Base-by-base conservation (phyloP, 2,329 filamentous ascomycete genomes). In the Emergomyces pasteurianus region DNA sequence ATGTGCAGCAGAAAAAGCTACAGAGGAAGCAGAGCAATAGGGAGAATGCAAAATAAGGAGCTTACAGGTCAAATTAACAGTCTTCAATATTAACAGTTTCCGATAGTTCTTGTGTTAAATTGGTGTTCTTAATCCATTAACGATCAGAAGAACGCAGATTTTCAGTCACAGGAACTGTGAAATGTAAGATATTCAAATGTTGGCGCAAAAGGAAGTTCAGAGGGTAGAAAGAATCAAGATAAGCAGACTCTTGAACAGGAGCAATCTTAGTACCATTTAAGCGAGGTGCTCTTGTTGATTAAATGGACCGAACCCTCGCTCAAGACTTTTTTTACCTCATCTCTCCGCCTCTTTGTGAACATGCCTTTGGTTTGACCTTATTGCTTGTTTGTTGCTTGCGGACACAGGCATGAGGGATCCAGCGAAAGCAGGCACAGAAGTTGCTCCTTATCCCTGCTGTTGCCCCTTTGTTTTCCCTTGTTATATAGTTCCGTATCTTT, bases 271-370 rank as follows among this genome's bases (percentile, higher is more conserved):
- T 16, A 26, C 40, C 16, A 46, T 57, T 46, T 57, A 57, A 57
- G 55, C 55, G 55, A 57, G 38, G 55, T 57, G 55, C 46, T 57
- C 12, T 34, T 57, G 55, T 57, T 55, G 10, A 55, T 18, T 55
- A 16, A 34, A 23, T 14, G 18, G 31, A 55, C 52, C 26, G 34
- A 18, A 12, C 18, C 21, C 34, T 23, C 7, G 1, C 34, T 55
- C 14, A 21, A 28, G 16, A 28, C 9, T 53, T n/a, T n/a, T 28
- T 53, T 53, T 53, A 23, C 28, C 18, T 28, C 34, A 36, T 36
- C 18, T 52, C 34, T 40, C 36, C 12, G 23, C 14, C 31, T 26
- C 31, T 40, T 55, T 55, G 34, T 8, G 21, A 6, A 28, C 21
- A 40, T 40, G 34, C 34, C 34, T 3, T 18, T 16, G 9, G 10